Evolutionary conservation across 352 stramenopile species (phyloP), one percentile per base, ranked within the genome.

Genomic region (Phytophthora crassamura): DNA sequence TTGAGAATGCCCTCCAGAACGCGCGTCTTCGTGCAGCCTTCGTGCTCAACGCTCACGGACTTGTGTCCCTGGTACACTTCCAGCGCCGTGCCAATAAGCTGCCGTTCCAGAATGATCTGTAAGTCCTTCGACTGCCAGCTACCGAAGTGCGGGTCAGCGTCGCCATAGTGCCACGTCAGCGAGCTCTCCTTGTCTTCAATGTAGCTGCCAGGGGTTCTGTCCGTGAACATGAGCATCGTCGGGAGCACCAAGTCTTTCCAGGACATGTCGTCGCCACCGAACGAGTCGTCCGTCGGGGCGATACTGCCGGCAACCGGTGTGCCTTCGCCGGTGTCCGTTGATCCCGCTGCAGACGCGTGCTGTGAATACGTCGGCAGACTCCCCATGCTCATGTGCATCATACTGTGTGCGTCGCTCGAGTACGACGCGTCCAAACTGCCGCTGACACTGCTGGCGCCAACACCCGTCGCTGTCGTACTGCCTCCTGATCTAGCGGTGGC

Each of bases 91-190:
- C 90, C 91, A 28, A 92, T 85, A 4, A 97, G 70, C 38, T 94
- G 82, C 2, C 91, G 86, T 64, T 97, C 89, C 43, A 97, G 69
- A 56, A 94, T 88, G 47, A 96, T 95, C 69, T 96, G 89, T 71
- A 97, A 75, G 54, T 97, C 88, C 63, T 96, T 96, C 20, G 90
- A 83, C 59, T 97, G 88, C 89, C 89, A 97, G 18, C 76, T 80
- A 3, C 88, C 88, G 69, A 97, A 97, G 61, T 97, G 83, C 11
- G 80, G 77, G 41, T 97, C 89, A 0, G 89, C 86, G 48, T 95
- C 88, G 15, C 72, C 78, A 58, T 96, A 97, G 56, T 97, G 88
- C 89, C 89, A 97, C 47, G 88, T 95, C 45, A 96, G 62, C 16
- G 84, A 94, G 55, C 81, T 90, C 66, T 94, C 84, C 53, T 94